phyloP scores from a whole-genome alignment of 1,284 basidiomycete genomes.

The Fomitopsis pinicola region DNA sequence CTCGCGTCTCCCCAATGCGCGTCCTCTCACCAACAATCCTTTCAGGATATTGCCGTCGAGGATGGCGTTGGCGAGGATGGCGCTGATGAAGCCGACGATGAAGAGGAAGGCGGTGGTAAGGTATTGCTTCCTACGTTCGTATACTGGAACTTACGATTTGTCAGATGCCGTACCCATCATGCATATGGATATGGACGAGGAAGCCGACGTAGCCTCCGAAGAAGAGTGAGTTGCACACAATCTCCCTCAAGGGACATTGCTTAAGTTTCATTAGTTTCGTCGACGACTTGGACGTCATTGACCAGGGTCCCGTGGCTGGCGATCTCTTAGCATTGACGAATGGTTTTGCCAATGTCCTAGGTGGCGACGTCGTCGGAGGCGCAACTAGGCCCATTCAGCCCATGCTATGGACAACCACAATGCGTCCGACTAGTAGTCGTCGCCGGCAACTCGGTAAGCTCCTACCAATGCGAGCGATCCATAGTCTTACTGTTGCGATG shows the following conservation, averaged over 20 bases:
- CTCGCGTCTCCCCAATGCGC: background rate
- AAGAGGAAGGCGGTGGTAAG: constrained; percentile 36
- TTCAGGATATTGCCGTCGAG: constrained; percentile 49
- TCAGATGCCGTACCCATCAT: constrained; percentile 20
- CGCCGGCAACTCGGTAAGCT: constrained; percentile 46
- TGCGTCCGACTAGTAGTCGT: constrained; percentile 36
- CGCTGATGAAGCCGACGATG: constrained; percentile 42
- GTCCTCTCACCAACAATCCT: constrained; percentile 1
- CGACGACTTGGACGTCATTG: constrained; percentile 43
- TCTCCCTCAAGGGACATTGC: constrained; percentile 2
- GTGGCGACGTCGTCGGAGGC: constrained; percentile 17
- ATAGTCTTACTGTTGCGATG: background rate
- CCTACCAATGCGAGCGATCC: constrained; percentile 3
- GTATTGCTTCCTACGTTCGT: background rate
- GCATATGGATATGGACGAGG: constrained; percentile 39
- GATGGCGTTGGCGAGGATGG: constrained; percentile 38
- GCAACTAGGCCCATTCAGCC: constrained; percentile 39
- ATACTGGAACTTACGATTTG: background rate
- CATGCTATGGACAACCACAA: constrained; percentile 40
- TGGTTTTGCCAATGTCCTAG: constrained; percentile 38
- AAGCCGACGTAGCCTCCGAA: constrained; percentile 67
- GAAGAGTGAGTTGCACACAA: constrained; percentile 47
- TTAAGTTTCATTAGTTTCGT: constrained; percentile 35
- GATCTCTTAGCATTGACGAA: constrained; percentile 56
- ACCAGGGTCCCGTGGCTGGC: constrained; percentile 33